These are phyloP conservation scores for Penicillium sp. DNA, from an alignment of 2,329 filamentous ascomycete species.

Conservation along the genomic window DNA sequence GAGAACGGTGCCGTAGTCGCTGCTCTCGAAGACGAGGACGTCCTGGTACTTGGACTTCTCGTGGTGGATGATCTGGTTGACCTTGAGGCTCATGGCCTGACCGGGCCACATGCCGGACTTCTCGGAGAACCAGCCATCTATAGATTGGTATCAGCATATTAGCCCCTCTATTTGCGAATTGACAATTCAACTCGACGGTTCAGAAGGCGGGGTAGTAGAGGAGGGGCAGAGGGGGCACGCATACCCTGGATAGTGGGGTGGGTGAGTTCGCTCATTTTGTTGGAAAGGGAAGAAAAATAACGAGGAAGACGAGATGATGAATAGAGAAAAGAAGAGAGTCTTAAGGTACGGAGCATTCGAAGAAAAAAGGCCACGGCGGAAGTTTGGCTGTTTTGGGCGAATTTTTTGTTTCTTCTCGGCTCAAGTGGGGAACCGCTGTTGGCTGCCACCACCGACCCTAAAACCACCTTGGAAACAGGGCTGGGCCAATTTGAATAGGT, in stretches of 20 bases:
- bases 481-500: background rate
- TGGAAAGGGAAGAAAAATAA: conserved; percentile 17
- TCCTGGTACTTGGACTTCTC: conserved; percentile 99
- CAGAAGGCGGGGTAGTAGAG: conserved; percentile 18
- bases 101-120: conserved; percentile 99
- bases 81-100: conserved; percentile 97
- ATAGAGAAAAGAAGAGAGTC: conserved; percentile 21
- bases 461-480: background rate
- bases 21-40: conserved; percentile 97
- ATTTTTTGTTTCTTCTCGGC: conserved; percentile 15
- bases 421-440: conserved; percentile 19
- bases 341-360: conserved; percentile 23
- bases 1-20: conserved; percentile 91
- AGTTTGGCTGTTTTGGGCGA: conserved; percentile 27
- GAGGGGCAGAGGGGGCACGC: conserved; percentile 19
- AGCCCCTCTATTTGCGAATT: background rate
- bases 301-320: conserved; percentile 16
- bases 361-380: conserved; percentile 26
- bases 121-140: conserved; percentile 99
- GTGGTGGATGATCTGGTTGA: conserved; percentile 97
- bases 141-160: conserved; percentile 16
- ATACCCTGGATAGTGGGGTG: conserved; percentile 76
- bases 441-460: conserved; percentile 7
- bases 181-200: conserved; percentile 1
- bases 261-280: conserved; percentile 67